phyloP scores from a whole-genome alignment of 768 basidiomycete genomes.

The Cystoderma amianthinum region DNA sequence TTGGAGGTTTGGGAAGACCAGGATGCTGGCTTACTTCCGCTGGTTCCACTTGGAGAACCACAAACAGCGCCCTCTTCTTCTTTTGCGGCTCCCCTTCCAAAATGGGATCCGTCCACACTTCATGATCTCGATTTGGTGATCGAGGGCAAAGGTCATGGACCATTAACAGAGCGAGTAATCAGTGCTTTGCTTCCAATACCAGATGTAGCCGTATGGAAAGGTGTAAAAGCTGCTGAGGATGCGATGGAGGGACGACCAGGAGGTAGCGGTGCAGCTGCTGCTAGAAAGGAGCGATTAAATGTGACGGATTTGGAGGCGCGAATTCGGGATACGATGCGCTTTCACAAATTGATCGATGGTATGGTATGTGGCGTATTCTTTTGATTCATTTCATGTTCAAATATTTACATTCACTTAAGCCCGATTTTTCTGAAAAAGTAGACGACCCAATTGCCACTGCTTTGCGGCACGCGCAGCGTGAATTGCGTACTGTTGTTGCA shows the following conservation, averaged over 20 bases:
- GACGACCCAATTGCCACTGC: slow-evolving; percentile 94
- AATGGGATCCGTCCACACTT: slow-evolving; percentile 82
- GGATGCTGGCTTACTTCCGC: slow-evolving; percentile 46
- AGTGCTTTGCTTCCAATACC: slow-evolving; percentile 68
- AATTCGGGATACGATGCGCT: slow-evolving; percentile 70
- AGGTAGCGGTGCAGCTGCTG: slow-evolving; percentile 72
- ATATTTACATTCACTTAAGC: slow-evolving; percentile 28
- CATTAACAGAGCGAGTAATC: slow-evolving; percentile 79
- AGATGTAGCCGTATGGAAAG: slow-evolving; percentile 61
- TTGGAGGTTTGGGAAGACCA: slow-evolving; percentile 91
- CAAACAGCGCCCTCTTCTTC: slow-evolving; percentile 27
- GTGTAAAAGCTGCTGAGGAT: slow-evolving; percentile 78
- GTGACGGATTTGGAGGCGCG: slow-evolving; percentile 75
- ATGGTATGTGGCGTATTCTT: slow-evolving; percentile 44
- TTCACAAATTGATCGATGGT: slow-evolving; percentile 61
- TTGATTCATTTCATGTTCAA: slow-evolving; percentile 2
- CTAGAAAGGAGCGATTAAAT: slow-evolving; percentile 67
- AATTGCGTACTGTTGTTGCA: slow-evolving; percentile 69
- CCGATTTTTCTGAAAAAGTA: slow-evolving; percentile 69
- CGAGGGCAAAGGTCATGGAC: slow-evolving; percentile 82
- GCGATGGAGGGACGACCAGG: slow-evolving; percentile 81
- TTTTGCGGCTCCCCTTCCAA: slow-evolving; percentile 49
- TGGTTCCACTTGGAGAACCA: slow-evolving; percentile 17
- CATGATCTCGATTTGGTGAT: slow-evolving; percentile 59
- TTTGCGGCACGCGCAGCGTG: slow-evolving; percentile 80